A percentile compares a stretch with the other conserved stretches of the same genome.
These are phyloP conservation scores for Diaporthe nobilis DNA, from an alignment of 2,329 filamentous ascomycete genomes.

Conservation along the genomic window DNA sequence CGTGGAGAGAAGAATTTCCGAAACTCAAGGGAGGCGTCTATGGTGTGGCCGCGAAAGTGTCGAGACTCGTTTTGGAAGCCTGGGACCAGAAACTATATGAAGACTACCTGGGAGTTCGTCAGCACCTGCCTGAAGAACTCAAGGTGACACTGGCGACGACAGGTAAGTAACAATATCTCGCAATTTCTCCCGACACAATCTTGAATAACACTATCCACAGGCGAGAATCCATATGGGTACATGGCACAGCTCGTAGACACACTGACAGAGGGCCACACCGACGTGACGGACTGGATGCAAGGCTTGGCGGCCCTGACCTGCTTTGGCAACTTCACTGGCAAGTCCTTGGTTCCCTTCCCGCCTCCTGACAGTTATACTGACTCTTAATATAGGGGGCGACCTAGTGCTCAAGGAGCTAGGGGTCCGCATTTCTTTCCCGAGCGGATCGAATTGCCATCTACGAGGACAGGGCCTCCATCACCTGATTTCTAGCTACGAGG, in stretches of 20 bases:
- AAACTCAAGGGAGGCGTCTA: neutral
- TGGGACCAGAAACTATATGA: neutral
- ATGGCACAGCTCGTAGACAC: neutral
- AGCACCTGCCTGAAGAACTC: neutral
- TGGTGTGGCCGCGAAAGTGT: neutral
- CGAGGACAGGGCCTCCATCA: neutral
- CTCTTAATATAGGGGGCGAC: neutral
- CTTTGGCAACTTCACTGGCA: neutral
- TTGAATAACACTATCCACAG: neutral
- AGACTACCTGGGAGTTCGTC: neutral
- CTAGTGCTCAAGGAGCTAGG: neutral
- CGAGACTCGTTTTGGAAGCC: neutral
- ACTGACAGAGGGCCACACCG: neutral
- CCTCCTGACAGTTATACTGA: neutral
- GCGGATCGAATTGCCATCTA: neutral
- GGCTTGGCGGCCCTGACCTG: conserved; percentile 1
- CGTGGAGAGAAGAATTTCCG: neutral
- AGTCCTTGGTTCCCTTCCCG: neutral
- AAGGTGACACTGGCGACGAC: neutral
- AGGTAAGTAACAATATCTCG: neutral
- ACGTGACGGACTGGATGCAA: neutral
- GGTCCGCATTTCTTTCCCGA: neutral
- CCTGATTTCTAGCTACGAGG: neutral
- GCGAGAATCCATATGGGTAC: neutral
- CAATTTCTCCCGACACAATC: neutral